These are phyloP conservation scores for Metarhizium robertsii DNA, from an alignment of 2,329 filamentous ascomycete species.

Conservation along the genomic window DNA sequence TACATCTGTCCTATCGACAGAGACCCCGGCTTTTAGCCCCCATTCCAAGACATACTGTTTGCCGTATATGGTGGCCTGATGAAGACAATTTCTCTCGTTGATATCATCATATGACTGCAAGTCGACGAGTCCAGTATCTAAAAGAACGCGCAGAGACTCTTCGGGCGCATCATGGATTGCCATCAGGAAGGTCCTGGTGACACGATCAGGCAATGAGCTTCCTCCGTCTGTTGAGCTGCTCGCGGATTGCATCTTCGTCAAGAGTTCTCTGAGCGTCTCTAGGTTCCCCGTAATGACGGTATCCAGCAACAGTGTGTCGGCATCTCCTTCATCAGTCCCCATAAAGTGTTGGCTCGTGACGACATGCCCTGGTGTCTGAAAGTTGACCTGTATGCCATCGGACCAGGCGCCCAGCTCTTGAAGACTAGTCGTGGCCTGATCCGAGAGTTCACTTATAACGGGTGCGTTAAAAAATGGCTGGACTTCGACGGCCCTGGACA, in stretches of 20 bases:
- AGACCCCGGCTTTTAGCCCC: conserved; percentile 66
- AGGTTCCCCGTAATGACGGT: conserved; percentile 77
- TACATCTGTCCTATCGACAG: conserved; percentile 75
- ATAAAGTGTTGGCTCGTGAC: conserved; percentile 57
- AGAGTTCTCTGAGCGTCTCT: conserved; percentile 67
- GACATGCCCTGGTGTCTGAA: conserved; percentile 55
- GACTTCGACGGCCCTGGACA: conserved; percentile 91
- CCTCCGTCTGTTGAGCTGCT: conserved; percentile 48
- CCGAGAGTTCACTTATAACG: conserved; percentile 91
- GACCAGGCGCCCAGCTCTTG: conserved; percentile 95
- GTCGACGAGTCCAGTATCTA: conserved; percentile 76
- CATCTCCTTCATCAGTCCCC: conserved; percentile 78
- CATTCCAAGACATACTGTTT: conserved; percentile 68
- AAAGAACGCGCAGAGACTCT: conserved; percentile 63
- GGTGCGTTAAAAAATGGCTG: conserved; percentile 97
- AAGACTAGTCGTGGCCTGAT: conserved; percentile 92
- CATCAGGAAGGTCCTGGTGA: conserved; percentile 84
- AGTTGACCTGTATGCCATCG: conserved; percentile 88
- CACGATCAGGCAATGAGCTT: conserved; percentile 55
- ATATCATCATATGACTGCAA: conserved; percentile 95
- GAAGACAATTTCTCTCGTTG: conserved; percentile 91
- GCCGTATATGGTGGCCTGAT: conserved; percentile 93
- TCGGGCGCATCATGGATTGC: conserved; percentile 79
- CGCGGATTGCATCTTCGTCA: conserved; percentile 57
- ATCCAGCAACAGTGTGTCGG: conserved; percentile 80